Base-by-base conservation (phyloP, 371 early-diverging fungal genomes). In the Circinella minor region DNA sequence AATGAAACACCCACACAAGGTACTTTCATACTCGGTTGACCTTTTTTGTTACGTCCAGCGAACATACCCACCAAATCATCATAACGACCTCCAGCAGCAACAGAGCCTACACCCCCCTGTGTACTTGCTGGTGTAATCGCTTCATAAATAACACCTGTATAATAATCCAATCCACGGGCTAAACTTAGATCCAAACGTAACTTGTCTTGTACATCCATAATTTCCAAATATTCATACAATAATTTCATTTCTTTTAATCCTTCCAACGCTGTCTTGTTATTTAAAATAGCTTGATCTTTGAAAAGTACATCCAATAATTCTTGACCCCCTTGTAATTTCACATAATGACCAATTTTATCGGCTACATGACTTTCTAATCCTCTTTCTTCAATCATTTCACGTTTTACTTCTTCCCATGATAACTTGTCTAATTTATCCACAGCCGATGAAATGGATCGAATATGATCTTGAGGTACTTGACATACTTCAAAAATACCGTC, bases 81-180 rank as follows among this genome's bases (percentile, higher is more conserved):
- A 82, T 99, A 99, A 61, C 99, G 95, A 18, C 99, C 99, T 72
- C 99, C 99, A 4, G 98, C 99, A 39, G 98, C 96, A 68, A 99
- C 92, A 6, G 99, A 98, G n/a, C 99, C 99, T 20, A 99, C 92
- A 38, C 98, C 95, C 10, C 89, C 90, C 0, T 18, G 13, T 11
- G 34, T 34, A 57, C 57, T 57, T 4, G 20, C 6, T 10, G 57
- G 57, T 47, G 96, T 88, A 18, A 97, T 94, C 14, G 98, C 99
- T 82, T 99, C 99, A 78, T 99, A 96, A 73, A 99, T 98, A 66
- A 99, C 91, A 39, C 99, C 99, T 27, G 99, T 99, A 86, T 99
- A 99, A 80, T 99, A 99, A 78, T 99, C 99, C 60, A 99, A 81
- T 18, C 99, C 99, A 70, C 99, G 89, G 15, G 99, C 99, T 71